Base-by-base conservation (phyloP, 192 early-diverging fungal species). In the Coemansia sp. region DNA sequence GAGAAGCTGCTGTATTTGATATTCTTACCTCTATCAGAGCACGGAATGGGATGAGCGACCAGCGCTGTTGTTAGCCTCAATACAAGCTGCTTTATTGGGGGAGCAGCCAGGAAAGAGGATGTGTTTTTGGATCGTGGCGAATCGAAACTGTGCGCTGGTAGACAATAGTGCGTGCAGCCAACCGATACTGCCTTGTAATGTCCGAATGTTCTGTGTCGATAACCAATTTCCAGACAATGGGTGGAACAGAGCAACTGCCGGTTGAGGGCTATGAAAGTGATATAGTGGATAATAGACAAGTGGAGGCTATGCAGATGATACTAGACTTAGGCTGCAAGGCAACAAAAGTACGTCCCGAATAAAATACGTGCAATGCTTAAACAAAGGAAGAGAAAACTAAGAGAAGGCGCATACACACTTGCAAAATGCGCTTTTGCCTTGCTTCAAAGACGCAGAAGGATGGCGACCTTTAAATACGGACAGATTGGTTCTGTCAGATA, bases 201-300 rank as follows among this genome's bases (percentile, higher is more conserved):
- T 46, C 9, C 17, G 39, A 17, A 46, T 11, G 33, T 3, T 46
- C 39, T 46, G 17, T 46, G 39, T 46, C 11, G 25, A 54, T 25
- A 54, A 54, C 3, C 53, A 27, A 54, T 17, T 25, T 23, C 7
- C 57, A 23, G 57, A 59, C 57, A 59, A 59, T 59, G 31, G n/a
- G 11, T 14, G 39, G 39, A 46, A 46, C 39, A 46, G 17, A 9
- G 39, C 11, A 46, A 46, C 39, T 0, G 11, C 39, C 11, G 14
- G 39, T 46, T 17, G 39, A 46, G 39, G 17, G 39, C 14, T 46
- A 46, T 46, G 11, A 9, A 17, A 46, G 39, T 17, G 39, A 46
- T 17, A 46, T 46, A 46, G 39, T 46, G 39, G 39, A 46, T 46
- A 46, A 46, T 46, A 14, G 39, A 17, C 39, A 46, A 14, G 39